Base-by-base conservation (phyloP, 495 filamentous ascomycete species). In the Trichoderma virens region DNA sequence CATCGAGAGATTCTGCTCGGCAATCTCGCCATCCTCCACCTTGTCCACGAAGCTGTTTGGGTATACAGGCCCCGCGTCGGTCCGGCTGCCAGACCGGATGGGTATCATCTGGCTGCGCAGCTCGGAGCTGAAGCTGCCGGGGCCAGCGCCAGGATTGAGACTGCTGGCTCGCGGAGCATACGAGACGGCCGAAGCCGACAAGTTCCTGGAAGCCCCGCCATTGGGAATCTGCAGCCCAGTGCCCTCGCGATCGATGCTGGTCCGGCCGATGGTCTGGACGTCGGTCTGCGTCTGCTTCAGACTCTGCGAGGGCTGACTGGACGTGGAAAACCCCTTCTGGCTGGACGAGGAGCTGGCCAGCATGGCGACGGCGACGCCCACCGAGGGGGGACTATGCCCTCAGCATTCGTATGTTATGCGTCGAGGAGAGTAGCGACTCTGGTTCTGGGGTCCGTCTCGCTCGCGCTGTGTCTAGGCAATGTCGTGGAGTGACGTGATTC, bases 61-160 rank as follows among this genome's bases (percentile, higher is more conserved):
- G 23, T 62, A 62, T 14, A 41, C 61, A n/a, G 78, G 71, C 64
- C 78, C 83, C 64, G 83, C 72, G 64, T 92, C 91, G 51, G 83
- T 75, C 60, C 90, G 85, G 18, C 90, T 88, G 9, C 86, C 90
- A 18, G 83, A 83, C 66, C 82, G 85, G 59, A 88, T 87, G 43
- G 86, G 82, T 34, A 83, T 80, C 59, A 80, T 81, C 75, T 90
- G 85, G 71, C 87, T 91, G 71, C 90, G 91, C 64, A 98, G 78
- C 59, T 96, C 92, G 11, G 93, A 86, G 71, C 89, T 96, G 79
- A 98, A 98, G 79, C 92, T 96, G 9, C 94, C 95, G 1, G 93
- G 92, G 30, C 86, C 87, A 43, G 85, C 81, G 14, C 86, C 86
- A 28, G 87, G 85, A 65, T 85, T 86, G 66, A 90, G 72, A 16